Conservation (phyloP, 495 filamentous ascomycete species). For the Aspergillus conjunctus region DNA sequence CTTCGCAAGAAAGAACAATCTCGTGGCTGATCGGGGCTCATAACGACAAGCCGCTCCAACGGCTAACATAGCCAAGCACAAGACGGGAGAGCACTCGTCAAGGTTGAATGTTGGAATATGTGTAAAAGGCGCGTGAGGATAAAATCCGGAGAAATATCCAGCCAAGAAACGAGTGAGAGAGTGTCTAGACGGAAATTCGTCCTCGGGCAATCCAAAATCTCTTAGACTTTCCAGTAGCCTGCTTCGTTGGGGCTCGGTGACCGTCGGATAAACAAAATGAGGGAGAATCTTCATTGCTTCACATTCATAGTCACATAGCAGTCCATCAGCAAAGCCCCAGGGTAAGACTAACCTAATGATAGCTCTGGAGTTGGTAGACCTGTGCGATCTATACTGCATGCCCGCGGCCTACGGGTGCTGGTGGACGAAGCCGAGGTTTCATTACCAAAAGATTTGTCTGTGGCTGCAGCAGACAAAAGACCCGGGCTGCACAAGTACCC, state of each 20-base stretch:
- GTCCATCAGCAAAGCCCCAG: neutral
- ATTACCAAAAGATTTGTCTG: no score
- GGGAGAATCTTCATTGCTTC: neutral
- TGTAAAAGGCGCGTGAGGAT: constrained; percentile 6
- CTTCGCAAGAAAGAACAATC: constrained; percentile 4
- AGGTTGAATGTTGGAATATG: constrained; percentile 9
- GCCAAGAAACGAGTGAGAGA: constrained; percentile 7
- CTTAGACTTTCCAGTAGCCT: neutral
- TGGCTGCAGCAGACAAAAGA: no score
- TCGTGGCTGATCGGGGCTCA: neutral
- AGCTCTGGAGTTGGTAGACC: neutral
- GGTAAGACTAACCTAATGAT: neutral
- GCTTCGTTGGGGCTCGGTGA: neutral
- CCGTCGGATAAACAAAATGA: neutral
- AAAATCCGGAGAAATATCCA: constrained; percentile 13
- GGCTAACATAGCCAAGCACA: neutral
- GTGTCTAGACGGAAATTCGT: neutral
- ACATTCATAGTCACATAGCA: neutral
- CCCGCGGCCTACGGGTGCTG: no score
- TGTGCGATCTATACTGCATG: no score
- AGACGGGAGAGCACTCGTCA: neutral
- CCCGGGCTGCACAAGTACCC: no score
- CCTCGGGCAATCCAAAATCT: neutral
- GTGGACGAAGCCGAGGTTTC: no score
- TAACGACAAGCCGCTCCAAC: neutral